Conservation (phyloP, 306 rosid genomes). For the Senna siamea region DNA sequence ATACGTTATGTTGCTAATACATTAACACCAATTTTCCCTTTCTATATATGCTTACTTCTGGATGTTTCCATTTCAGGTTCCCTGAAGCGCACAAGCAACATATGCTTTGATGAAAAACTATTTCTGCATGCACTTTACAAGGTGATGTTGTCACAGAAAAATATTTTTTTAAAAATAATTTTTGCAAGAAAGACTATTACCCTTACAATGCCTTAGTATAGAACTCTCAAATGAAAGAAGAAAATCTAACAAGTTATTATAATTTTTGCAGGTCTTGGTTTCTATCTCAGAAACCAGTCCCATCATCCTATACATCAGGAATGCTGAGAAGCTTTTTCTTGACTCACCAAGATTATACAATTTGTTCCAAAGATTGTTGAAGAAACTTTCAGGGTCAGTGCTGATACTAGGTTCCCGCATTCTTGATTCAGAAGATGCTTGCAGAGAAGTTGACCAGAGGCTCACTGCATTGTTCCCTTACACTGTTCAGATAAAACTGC, state of each 20-base stretch:
- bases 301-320: slow-evolving; percentile 69
- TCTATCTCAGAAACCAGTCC: slow-evolving; percentile 67
- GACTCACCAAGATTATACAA: slow-evolving; percentile 57
- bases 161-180: not conserved
- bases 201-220: not conserved
- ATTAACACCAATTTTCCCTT: not conserved
- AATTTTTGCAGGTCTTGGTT: slow-evolving; percentile 60
- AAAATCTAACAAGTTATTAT: slow-evolving; percentile 33
- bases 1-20: not conserved
- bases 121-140: slow-evolving; percentile 71
- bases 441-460: slow-evolving; percentile 61
- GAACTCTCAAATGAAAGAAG: not conserved
- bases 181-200: not conserved
- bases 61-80: slow-evolving; percentile 47
- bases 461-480: slow-evolving; percentile 62
- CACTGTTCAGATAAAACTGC: slow-evolving; percentile 56
- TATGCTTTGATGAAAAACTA: slow-evolving; percentile 73
- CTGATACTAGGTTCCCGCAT: slow-evolving; percentile 70
- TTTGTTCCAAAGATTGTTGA: slow-evolving; percentile 63
- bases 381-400: slow-evolving; percentile 75
- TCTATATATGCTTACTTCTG: slow-evolving; percentile 20
- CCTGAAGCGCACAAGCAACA: slow-evolving; percentile 50
- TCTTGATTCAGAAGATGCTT: slow-evolving; percentile 43
- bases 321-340: slow-evolving; percentile 65
- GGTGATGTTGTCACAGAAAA: slow-evolving; percentile 47